A percentile compares a stretch with the other conserved stretches of the same genome.
These are phyloP conservation scores for Colletotrichum sojae DNA, from an alignment of 2,329 filamentous ascomycete species.

Conservation along the genomic window DNA sequence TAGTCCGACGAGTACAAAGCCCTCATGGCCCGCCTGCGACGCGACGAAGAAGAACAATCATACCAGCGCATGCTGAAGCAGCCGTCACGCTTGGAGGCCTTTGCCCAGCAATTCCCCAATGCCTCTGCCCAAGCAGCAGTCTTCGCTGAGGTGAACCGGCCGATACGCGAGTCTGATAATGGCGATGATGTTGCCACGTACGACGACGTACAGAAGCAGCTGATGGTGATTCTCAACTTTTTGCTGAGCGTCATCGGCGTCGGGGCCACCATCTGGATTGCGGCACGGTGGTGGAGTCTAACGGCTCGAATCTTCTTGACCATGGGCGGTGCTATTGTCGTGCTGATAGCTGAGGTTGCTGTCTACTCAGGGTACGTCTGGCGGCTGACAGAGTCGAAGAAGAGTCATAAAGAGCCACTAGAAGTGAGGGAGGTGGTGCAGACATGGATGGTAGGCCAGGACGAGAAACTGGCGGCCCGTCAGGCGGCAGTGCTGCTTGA, in stretches of 20 bases:
- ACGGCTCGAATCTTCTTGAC: constrained; percentile 79
- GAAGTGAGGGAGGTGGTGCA: constrained; percentile 80
- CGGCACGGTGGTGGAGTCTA: constrained; percentile 81
- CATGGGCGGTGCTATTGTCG: constrained; percentile 77
- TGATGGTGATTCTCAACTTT: constrained; percentile 91
- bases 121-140: constrained; percentile 63
- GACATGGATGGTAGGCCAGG: constrained; percentile 75
- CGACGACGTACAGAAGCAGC: constrained; percentile 82
- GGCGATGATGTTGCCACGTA: constrained; percentile 77
- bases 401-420: constrained; percentile 69
- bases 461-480: constrained; percentile 44
- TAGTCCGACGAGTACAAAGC: constrained; percentile 87
- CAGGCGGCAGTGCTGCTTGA: constrained; percentile 20
- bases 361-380: constrained; percentile 84
- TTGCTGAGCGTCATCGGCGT: constrained; percentile 87
- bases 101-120: constrained; percentile 70
- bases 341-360: constrained; percentile 82
- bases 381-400: constrained; percentile 78
- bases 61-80: constrained; percentile 87
- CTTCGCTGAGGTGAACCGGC: constrained; percentile 69
- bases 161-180: constrained; percentile 60
- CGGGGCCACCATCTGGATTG: constrained; percentile 83
- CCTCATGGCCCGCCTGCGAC: constrained; percentile 87
- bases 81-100: constrained; percentile 67
- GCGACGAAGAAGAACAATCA: constrained; percentile 83